Evolutionary conservation across 805 yeast species (phyloP).

Genomic region (Metschnikowia vanudenii): DNA sequence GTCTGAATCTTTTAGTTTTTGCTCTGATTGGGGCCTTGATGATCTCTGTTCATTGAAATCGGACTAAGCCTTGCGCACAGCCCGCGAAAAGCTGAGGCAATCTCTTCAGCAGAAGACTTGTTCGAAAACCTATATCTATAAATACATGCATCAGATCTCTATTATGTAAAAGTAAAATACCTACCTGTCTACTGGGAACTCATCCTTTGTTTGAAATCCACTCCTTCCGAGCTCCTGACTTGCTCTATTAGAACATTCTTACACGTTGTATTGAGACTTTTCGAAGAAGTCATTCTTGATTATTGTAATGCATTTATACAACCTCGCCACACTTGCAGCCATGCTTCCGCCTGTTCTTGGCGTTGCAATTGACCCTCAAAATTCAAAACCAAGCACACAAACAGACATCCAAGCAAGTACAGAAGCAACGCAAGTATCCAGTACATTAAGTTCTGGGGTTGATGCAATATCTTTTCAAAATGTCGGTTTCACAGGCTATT

Average conservation of each 20-base stretch:
- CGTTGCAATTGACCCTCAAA: slow-evolving; percentile 2
- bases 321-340: slow-evolving; percentile 3
- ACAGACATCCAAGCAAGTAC: not conserved
- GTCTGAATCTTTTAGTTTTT: too few relatives aligned
- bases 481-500: slow-evolving; percentile 55
- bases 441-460: slow-evolving; percentile 5
- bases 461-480: slow-evolving; percentile 50
- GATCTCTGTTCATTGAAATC: too few relatives aligned
- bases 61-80: slow-evolving; percentile 9
- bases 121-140: slow-evolving; percentile 1
- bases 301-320: not conserved
- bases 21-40: too few relatives aligned
- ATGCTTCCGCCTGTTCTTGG: slow-evolving; percentile 7
- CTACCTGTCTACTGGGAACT: too few relatives aligned
- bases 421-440: not conserved
- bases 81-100: slow-evolving; percentile 2
- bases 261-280: too few relatives aligned
- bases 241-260: too few relatives aligned
- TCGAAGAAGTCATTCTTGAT: too few relatives aligned
- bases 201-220: not conserved
- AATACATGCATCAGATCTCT: not conserved
- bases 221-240: not conserved
- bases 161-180: too few relatives aligned
- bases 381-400: not conserved
- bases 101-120: not conserved